Evolutionary conservation across 2,329 filamentous ascomycete genomes (phyloP), one percentile per base, ranked within the genome.

Genomic region (Neocatenulostroma microsporum): DNA sequence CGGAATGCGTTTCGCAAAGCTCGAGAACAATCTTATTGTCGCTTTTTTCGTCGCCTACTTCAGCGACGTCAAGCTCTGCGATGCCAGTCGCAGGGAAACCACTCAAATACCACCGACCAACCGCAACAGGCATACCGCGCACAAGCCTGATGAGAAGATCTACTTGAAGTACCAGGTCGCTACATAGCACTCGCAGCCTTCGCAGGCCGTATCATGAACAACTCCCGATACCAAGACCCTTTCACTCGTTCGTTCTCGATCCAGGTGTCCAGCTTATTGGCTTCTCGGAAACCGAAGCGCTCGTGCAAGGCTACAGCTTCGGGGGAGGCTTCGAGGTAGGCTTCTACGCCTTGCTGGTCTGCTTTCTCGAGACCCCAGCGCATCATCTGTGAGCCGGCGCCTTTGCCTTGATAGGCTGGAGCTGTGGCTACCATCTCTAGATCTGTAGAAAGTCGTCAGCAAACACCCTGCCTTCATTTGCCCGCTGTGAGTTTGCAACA

Each of bases 21-120:
- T 76, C 2, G 70, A 75, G 49, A 64, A 67, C 37, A 67, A 62
- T 34, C 53, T 74, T 40, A 68, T 73, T 20, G 63, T 62, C 0
- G 69, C 68, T 1, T 63, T 67, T 30, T 72, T 73, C 38, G 37
- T 71, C 12, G 64, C 70, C 3, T 61, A 61, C 27, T 74, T 73
- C 37, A 68, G 74, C 42, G 65, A 73, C 37, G 68, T 66, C 38
- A 47, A 58, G 8, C 55, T 71, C 3, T 48, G 51, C n/a, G 63
- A 74, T 27, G 51, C 53, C 28, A 36, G 57, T 3, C 70, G 68
- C 0, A 57, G 55, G 3, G 45, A 35, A 17, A 37, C 56, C 6
- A 34, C 27, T 1, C 30, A 42, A 7, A 27, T 59, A n/a, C 64
- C 66, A 2, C 21, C 36, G 5, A 44, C 59, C 1, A 51, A 68